A percentile compares a stretch with the other conserved stretches of the same genome.
Evolutionary conservation across 2,329 filamentous ascomycete genomes (phyloP).

Genomic region (Setomelanomma holmii): DNA sequence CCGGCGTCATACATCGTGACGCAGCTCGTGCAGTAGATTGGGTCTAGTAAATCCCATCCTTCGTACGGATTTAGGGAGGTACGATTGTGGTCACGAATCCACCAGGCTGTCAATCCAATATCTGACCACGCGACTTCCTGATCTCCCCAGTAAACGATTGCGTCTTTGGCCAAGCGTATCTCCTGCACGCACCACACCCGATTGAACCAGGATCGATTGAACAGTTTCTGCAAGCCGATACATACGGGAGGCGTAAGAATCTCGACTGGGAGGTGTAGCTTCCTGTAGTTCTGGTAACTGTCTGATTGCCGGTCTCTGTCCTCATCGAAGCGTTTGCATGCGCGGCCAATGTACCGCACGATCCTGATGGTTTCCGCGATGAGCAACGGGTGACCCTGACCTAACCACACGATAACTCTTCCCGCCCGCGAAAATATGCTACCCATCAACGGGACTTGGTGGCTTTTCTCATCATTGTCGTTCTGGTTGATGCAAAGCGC

Average conservation of each 20-base stretch:
- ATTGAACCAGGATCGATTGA: neutral
- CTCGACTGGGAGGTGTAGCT: neutral
- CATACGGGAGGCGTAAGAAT: neutral
- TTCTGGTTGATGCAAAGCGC: constrained; percentile 15
- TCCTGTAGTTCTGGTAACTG: no score
- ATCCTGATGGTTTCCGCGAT: neutral
- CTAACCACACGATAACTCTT: constrained; percentile 10
- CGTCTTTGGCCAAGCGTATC: neutral
- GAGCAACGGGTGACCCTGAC: neutral
- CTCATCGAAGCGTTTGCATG: neutral
- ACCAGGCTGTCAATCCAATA: neutral
- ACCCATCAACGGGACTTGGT: constrained; percentile 19
- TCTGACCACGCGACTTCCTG: neutral
- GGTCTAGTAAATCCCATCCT: neutral
- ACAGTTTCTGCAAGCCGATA: neutral
- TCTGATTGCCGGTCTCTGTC: no score
- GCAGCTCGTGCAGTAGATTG: no score
- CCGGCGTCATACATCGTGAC: no score
- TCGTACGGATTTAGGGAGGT: neutral
- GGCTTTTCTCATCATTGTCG: constrained; percentile 9
- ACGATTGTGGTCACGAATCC: neutral
- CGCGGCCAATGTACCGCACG: neutral
- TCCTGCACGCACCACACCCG: neutral
- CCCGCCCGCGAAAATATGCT: constrained; percentile 14
- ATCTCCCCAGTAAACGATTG: neutral